Conservation (phyloP, 2,329 filamentous ascomycete species). For the Alternaria conjuncta region DNA sequence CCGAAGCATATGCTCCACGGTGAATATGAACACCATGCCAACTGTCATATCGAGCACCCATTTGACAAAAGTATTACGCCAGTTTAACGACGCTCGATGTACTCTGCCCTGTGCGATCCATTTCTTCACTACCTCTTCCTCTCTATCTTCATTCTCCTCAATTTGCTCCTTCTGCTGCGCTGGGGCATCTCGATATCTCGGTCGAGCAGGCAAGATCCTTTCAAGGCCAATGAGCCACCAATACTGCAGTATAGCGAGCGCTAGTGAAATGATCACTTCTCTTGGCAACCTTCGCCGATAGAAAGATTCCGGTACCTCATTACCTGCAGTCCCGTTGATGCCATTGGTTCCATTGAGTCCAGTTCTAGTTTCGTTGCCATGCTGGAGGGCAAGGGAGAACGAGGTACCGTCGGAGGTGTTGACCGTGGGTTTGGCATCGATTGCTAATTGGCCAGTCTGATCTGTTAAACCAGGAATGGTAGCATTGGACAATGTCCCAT, state of each 20-base stretch:
- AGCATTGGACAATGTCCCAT: not conserved
- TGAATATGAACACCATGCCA: conserved; percentile 3
- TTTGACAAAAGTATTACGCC: conserved; percentile 25
- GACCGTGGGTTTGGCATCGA: not conserved
- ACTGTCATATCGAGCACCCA: conserved; percentile 21
- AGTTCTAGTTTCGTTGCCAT: not conserved
- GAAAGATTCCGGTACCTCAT: conserved; percentile 3
- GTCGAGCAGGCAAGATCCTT: conserved; percentile 16
- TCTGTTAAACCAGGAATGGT: not conserved
- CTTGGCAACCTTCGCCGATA: conserved; percentile 10
- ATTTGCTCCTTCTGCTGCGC: conserved; percentile 3
- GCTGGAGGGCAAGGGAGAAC: not conserved
- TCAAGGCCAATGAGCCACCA: conserved; percentile 21
- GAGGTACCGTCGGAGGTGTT: not conserved
- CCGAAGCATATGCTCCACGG: conserved; percentile 1
- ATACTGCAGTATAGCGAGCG: conserved; percentile 15
- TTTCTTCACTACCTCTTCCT: conserved; percentile 25
- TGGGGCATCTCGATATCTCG: not conserved
- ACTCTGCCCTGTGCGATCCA: conserved; percentile 24
- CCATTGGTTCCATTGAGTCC: not conserved
- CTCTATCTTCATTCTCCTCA: conserved; percentile 16
- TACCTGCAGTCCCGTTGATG: not conserved
- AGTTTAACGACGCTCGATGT: conserved; percentile 19
- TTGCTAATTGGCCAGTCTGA: not conserved
- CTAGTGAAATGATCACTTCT: not conserved